Evolutionary conservation across 768 basidiomycete species (phyloP).

Genomic region (Russula sp.): DNA sequence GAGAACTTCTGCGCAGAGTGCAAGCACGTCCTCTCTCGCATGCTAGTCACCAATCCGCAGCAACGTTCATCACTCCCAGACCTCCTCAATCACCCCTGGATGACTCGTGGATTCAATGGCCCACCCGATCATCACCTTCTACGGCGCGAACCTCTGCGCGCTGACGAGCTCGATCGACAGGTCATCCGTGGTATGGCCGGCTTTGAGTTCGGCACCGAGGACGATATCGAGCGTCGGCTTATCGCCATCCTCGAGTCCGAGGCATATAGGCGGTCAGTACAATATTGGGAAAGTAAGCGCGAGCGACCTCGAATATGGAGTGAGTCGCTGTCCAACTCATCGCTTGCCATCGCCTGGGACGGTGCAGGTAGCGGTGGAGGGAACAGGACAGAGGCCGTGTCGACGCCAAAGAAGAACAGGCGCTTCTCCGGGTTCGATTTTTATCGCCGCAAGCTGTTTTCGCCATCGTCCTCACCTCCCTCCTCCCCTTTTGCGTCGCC

Average conservation of each 20-base stretch:
- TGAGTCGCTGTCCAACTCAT: constrained; percentile 60
- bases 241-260: constrained; percentile 72
- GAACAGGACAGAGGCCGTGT: constrained; percentile 16
- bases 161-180: constrained; percentile 81
- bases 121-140: constrained; percentile 82
- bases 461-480: constrained; percentile 44
- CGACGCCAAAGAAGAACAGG: constrained; percentile 53
- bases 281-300: constrained; percentile 73
- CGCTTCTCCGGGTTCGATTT: constrained; percentile 97
- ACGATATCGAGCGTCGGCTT: constrained; percentile 76
- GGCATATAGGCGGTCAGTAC: constrained; percentile 63
- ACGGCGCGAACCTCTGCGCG: constrained; percentile 80
- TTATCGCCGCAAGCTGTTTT: constrained; percentile 84
- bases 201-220: constrained; percentile 90
- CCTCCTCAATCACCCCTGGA: constrained; percentile 87
- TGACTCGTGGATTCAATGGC: constrained; percentile 78
- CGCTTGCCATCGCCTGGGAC: constrained; percentile 57
- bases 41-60: constrained; percentile 93
- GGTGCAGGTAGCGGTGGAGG: constrained; percentile 31
- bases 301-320: constrained; percentile 40
- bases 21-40: constrained; percentile 86
- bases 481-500: constrained; percentile 54
- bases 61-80: constrained; percentile 79
- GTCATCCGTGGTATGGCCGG: constrained; percentile 91
- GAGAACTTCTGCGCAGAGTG: constrained; percentile 55